Evolutionary conservation across 345 rosid genomes (phyloP).

Genomic region (Abelmoschus esculentus): DNA sequence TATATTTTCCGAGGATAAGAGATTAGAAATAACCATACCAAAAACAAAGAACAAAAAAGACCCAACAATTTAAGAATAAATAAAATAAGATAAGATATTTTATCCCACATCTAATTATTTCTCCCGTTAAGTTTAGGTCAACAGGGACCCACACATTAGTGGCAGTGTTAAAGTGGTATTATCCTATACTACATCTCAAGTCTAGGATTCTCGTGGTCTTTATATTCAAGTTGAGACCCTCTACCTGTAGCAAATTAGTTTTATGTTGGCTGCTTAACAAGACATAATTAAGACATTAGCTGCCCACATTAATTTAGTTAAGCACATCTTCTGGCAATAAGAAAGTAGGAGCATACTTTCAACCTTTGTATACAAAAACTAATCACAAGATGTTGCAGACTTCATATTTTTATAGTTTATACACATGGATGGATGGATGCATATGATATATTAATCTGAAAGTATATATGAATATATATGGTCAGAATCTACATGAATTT

Average conservation of each 20-base stretch:
- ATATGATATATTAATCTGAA: background rate
- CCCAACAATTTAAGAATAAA: too few relatives aligned
- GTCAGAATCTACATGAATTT: background rate
- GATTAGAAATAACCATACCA: background rate
- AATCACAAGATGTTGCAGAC: too few relatives aligned
- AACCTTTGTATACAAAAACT: background rate
- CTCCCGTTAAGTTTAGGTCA: too few relatives aligned
- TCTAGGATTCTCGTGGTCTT: background rate
- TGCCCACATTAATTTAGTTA: background rate
- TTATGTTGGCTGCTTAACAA: background rate
- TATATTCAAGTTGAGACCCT: background rate
- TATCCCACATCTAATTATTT: too few relatives aligned
- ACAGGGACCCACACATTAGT: too few relatives aligned
- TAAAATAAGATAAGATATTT: too few relatives aligned
- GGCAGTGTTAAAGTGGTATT: background rate
- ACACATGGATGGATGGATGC: background rate
- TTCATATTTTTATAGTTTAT: too few relatives aligned
- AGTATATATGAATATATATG: background rate
- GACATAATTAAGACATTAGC: background rate
- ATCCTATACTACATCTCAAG: background rate
- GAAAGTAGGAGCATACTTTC: background rate
- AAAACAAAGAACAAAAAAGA: too few relatives aligned
- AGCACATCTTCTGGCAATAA: background rate
- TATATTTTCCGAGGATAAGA: background rate
- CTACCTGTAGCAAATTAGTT: background rate